Evolutionary conservation across 305 asterid species (phyloP).

Genomic region (Ajuga reptans): DNA sequence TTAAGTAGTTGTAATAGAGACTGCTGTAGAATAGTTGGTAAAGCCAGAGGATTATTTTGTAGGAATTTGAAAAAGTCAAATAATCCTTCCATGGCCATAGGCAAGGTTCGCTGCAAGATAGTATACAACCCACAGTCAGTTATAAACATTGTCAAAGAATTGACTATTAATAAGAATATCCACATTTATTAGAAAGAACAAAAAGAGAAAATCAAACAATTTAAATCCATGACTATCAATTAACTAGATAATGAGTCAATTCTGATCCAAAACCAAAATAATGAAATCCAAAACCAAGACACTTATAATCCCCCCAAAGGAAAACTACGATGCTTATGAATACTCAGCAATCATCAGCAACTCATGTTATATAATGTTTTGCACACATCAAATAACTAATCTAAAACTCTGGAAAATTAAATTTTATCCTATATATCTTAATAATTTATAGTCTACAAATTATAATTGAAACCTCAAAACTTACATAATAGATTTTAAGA

Average conservation of each 20-base stretch:
- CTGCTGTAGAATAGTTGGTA: conserved; percentile 64
- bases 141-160: conserved; percentile 18
- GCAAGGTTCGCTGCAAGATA: conserved; percentile 72
- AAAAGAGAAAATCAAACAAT: neutral
- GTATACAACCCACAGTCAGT: conserved; percentile 27
- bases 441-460: neutral
- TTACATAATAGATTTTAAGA: conserved; percentile 63
- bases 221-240: neutral
- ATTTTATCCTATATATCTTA: conserved; percentile 11
- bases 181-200: neutral
- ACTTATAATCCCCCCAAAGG: neutral
- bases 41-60: conserved; percentile 51
- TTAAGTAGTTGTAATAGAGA: conserved; percentile 47
- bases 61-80: conserved; percentile 69
- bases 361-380: neutral
- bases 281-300: neutral
- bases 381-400: neutral
- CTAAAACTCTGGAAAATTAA: neutral
- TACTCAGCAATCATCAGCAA: neutral
- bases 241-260: neutral
- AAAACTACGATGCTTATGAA: neutral
- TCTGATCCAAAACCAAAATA: conserved; percentile 3
- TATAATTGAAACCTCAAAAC: conserved; percentile 28
- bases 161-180: conserved; percentile 8
- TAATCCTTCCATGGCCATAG: conserved; percentile 58